phyloP scores from a whole-genome alignment of 257 asterid genomes.

The Solanum piurae region DNA sequence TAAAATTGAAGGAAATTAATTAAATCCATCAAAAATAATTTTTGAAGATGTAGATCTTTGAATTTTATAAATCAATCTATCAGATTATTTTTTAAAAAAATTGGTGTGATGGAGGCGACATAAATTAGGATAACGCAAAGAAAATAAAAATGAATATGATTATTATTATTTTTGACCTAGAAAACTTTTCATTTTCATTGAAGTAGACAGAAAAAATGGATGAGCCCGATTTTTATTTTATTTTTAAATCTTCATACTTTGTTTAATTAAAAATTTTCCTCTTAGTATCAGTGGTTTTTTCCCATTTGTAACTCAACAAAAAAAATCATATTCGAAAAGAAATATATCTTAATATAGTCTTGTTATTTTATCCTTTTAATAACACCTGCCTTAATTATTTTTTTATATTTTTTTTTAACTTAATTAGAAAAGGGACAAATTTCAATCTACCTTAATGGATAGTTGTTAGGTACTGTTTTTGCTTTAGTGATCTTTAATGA shows the following conservation, averaged over 20 bases:
- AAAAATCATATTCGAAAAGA: too few relatives aligned
- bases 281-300: not conserved
- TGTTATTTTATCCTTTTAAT: too few relatives aligned
- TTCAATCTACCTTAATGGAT: not conserved
- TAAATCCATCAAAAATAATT: too few relatives aligned
- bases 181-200: not conserved
- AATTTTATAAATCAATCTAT: not conserved
- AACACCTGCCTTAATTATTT: not conserved
- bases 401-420: too few relatives aligned
- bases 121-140: not conserved
- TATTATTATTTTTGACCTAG: not conserved
- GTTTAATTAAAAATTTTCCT: not conserved
- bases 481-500: not conserved
- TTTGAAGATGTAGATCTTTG: not conserved
- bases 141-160: not conserved
- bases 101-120: not conserved
- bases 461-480: not conserved
- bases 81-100: too few relatives aligned
- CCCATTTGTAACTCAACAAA: not conserved
- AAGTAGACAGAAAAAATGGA: not conserved
- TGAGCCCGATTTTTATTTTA: not conserved
- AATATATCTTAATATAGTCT: too few relatives aligned
- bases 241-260: too few relatives aligned
- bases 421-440: not conserved
- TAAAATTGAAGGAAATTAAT: too few relatives aligned